Evolutionary conservation across 2,329 filamentous ascomycete species (phyloP).

Genomic region (Hypoxylon sp.): DNA sequence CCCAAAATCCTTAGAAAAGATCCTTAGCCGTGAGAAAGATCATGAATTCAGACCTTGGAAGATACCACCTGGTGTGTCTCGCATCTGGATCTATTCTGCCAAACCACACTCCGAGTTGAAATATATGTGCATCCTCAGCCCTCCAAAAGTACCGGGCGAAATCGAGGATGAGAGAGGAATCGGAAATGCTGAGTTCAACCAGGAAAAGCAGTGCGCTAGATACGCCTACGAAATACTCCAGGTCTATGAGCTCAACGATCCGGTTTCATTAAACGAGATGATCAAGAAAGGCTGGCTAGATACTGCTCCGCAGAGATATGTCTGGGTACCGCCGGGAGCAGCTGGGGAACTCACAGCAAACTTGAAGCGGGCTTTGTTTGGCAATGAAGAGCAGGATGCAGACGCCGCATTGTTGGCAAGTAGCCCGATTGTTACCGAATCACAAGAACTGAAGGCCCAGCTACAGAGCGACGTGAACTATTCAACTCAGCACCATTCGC

Average conservation of each 20-base stretch:
- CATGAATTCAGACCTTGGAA: slow-evolving; percentile 70
- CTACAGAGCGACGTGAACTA: slow-evolving; percentile 63
- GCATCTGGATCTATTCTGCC: slow-evolving; percentile 75
- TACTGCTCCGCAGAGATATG: slow-evolving; percentile 65
- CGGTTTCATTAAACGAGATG: slow-evolving; percentile 67
- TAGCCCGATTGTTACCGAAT: slow-evolving; percentile 57
- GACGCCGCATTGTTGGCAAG: slow-evolving; percentile 28
- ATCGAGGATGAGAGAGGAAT: slow-evolving; percentile 61
- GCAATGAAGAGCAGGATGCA: slow-evolving; percentile 48
- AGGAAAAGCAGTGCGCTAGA: slow-evolving; percentile 54
- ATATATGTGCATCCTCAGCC: slow-evolving; percentile 71
- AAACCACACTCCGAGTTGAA: slow-evolving; percentile 63
- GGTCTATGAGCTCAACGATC: slow-evolving; percentile 75
- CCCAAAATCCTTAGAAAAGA: slow-evolving; percentile 66
- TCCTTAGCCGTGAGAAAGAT: slow-evolving; percentile 65
- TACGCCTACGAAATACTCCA: slow-evolving; percentile 69
- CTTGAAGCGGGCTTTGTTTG: slow-evolving; percentile 66
- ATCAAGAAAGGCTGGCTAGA: slow-evolving; percentile 69
- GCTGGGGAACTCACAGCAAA: slow-evolving; percentile 72
- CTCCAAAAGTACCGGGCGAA: slow-evolving; percentile 63
- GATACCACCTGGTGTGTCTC: slow-evolving; percentile 67
- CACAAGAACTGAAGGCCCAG: slow-evolving; percentile 68
- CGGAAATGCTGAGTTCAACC: slow-evolving; percentile 68
- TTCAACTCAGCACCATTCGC: slow-evolving; percentile 56
- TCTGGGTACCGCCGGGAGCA: slow-evolving; percentile 69